phyloP scores from a whole-genome alignment of 2,329 filamentous ascomycete species.

The Aspergillus niger region DNA sequence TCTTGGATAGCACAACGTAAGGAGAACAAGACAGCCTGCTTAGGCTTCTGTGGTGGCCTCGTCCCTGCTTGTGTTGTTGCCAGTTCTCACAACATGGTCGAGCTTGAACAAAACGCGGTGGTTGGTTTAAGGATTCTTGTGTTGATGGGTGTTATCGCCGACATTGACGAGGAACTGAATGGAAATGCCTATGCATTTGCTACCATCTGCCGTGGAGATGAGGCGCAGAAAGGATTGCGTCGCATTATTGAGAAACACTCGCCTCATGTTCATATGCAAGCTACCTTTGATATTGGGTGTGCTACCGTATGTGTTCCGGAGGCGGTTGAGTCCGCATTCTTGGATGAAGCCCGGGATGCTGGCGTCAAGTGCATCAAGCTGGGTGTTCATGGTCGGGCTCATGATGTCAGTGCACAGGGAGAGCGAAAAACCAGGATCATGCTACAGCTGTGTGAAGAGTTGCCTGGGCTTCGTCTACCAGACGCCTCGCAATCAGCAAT shows the following conservation, averaged over 20 bases:
- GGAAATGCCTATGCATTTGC: slow-evolving; percentile 18
- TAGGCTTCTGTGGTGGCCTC: slow-evolving; percentile 47
- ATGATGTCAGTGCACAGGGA: not conserved
- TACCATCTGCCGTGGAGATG: slow-evolving; percentile 20
- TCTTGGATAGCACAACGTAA: slow-evolving; percentile 14
- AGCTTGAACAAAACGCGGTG: slow-evolving; percentile 41
- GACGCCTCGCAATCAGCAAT: slow-evolving; percentile 30
- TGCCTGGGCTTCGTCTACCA: slow-evolving; percentile 35
- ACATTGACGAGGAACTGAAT: slow-evolving; percentile 32
- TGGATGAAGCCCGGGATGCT: not conserved
- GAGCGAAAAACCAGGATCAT: not conserved
- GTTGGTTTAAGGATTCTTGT: slow-evolving; percentile 44
- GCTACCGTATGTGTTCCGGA: not conserved
- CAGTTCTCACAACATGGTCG: slow-evolving; percentile 23
- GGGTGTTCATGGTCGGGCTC: not conserved
- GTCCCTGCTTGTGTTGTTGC: slow-evolving; percentile 44
- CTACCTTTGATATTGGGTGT: not conserved
- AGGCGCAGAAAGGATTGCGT: slow-evolving; percentile 27
- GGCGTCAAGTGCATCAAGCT: not conserved
- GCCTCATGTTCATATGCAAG: not conserved
- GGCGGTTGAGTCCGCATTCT: not conserved
- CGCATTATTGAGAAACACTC: not conserved
- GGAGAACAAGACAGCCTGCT: slow-evolving; percentile 19
- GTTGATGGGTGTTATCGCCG: slow-evolving; percentile 42
- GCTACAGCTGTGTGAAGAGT: slow-evolving; percentile 28